These are phyloP conservation scores for Zanthoxylum bungeanum DNA, from an alignment of 345 rosid species.

Conservation along the genomic window DNA sequence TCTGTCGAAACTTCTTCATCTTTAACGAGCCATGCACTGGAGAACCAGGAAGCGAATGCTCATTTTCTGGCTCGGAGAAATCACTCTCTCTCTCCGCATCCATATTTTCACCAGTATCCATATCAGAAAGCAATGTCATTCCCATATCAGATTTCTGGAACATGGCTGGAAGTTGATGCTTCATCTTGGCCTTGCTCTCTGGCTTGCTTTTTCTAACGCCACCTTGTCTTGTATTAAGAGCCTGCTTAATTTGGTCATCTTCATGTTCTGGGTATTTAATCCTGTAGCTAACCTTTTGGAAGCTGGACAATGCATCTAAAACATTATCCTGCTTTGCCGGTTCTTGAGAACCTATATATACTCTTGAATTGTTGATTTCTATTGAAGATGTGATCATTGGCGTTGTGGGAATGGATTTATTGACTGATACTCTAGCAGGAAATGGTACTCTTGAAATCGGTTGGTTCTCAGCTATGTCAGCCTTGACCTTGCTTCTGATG, in stretches of 20 bases:
- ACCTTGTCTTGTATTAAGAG: slow-evolving; percentile 75
- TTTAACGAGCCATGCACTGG: slow-evolving; percentile 32
- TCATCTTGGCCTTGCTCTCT: slow-evolving; percentile 59
- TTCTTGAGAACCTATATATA: slow-evolving; percentile 26
- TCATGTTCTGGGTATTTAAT: slow-evolving; percentile 59
- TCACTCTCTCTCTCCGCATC: slow-evolving; percentile 62
- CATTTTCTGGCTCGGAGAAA: slow-evolving; percentile 73
- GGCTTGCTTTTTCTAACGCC: slow-evolving; percentile 61
- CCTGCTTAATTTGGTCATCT: slow-evolving; percentile 79
- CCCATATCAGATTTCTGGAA: slow-evolving; percentile 52
- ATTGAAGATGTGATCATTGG: slow-evolving; percentile 41
- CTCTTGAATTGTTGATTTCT: slow-evolving; percentile 39
- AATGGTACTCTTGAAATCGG: slow-evolving; percentile 60
- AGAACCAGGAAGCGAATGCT: slow-evolving; percentile 38
- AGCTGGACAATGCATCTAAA: slow-evolving; percentile 42
- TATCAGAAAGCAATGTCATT: slow-evolving; percentile 40
- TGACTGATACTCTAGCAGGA: slow-evolving; percentile 77
- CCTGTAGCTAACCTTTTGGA: slow-evolving; percentile 52
- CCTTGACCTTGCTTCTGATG: slow-evolving; percentile 51
- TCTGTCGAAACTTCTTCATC: slow-evolving; percentile 51
- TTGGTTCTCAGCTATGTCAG: slow-evolving; percentile 54
- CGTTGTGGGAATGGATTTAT: slow-evolving; percentile 48
- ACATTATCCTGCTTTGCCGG: slow-evolving; percentile 40
- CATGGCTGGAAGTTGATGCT: slow-evolving; percentile 57
- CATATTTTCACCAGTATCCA: slow-evolving; percentile 41